Conservation (phyloP, 805 yeast genomes). For the Ogataea neopini region DNA sequence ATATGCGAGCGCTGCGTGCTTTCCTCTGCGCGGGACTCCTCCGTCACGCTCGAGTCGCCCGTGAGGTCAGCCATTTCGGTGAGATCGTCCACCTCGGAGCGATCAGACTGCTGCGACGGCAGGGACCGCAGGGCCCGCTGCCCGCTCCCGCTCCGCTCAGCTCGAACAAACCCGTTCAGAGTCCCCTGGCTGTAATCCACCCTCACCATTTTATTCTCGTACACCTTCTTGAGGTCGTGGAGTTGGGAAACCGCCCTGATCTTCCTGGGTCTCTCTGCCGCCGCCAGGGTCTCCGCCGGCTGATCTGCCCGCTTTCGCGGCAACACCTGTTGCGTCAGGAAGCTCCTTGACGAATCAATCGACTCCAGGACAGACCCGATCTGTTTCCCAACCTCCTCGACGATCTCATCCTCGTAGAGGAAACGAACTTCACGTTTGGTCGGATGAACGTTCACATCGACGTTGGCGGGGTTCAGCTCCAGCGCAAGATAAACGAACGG, state of each 20-base stretch:
- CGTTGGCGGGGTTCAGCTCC: slow-evolving; percentile 61
- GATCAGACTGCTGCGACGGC: neutral
- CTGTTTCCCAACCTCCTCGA: slow-evolving; percentile 53
- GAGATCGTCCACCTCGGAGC: neutral
- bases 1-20: neutral
- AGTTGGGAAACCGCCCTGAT: slow-evolving; percentile 9
- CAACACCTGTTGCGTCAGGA: slow-evolving; percentile 60
- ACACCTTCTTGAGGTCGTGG: slow-evolving; percentile 37
- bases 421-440: slow-evolving; percentile 92
- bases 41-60: too few species aligned
- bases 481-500: slow-evolving; percentile 79
- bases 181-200: slow-evolving; percentile 68
- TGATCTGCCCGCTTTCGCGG: slow-evolving; percentile 34
- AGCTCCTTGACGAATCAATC: slow-evolving; percentile 68
- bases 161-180: slow-evolving; percentile 44
- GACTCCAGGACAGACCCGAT: slow-evolving; percentile 53
- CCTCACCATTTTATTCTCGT: slow-evolving; percentile 68
- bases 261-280: slow-evolving; percentile 11
- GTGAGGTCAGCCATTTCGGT: neutral
- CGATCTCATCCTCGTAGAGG: slow-evolving; percentile 81
- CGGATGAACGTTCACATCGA: slow-evolving; percentile 96
- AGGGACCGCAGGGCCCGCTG: neutral
- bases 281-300: slow-evolving; percentile 23
- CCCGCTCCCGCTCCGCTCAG: neutral
- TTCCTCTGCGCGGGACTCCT: too few species aligned